Base-by-base conservation (phyloP, 768 basidiomycete genomes). In the Agrocybe praecox region DNA sequence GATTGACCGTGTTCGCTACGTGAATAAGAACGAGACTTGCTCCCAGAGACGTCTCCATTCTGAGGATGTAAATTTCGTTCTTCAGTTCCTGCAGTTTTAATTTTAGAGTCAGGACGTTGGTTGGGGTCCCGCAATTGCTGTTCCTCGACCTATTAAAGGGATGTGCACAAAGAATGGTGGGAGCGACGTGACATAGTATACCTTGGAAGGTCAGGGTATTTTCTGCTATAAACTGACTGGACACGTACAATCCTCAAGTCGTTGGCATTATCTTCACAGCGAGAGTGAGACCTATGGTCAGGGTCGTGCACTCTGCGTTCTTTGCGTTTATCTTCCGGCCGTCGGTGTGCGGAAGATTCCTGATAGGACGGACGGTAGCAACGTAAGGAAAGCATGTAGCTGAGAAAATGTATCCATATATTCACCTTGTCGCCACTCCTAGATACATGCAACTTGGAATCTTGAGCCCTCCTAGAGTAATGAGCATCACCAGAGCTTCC, bases 181-280 rank as follows among this genome's bases (percentile, higher is more conserved):
- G 46, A 47, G 1, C 14, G 7, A 6, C 26, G 14, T 40, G 12
- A 40, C n/a, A 12, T 40, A 40, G 49, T 34, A 29, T n/a, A 12
- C 36, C 36, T 56, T 56, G 33, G 50, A 40, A 56, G 59, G 33
- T 56, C 44, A 56, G 55, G 8, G 51, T 24, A 29, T 21, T 36
- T 56, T 44, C 33, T 6, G 17, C 2, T 26, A 4, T 2, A 21
- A n/a, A 29, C 14, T n/a, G 19, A 24, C 26, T 22, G 9, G 32
- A 11, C 15, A 56, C 59, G 59, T 59, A 59, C 58, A 46, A 52
- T 55, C 18, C 44, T 36, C 9, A 9, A 2, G 4, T 24, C 40
- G 2, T 29, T 29, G 26, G 19, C 12, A 2, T 21, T 47, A 19
- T 36, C 34, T 18, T 19, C 18, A 1, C 40, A 12, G 6, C 32